phyloP scores from a whole-genome alignment of 2,329 filamentous ascomycete genomes.

The Trichoderma oligosporum region DNA sequence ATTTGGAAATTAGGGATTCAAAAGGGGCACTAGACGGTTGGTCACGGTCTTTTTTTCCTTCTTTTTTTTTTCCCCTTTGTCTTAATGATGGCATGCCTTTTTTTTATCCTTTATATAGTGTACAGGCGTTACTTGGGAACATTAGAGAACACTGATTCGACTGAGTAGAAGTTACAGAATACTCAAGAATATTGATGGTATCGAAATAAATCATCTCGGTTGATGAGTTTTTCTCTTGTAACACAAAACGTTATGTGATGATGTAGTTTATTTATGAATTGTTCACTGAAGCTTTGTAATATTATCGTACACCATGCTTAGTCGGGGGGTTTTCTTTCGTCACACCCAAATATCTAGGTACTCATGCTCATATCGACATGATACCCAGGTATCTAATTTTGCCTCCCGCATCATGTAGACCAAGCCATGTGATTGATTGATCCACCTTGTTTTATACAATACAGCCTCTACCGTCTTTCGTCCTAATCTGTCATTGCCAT shows the following conservation, averaged over 20 bases:
- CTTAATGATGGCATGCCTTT: background rate
- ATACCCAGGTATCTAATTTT: too few species aligned
- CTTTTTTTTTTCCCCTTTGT: background rate
- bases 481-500: background rate
- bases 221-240: background rate
- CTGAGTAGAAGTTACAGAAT: background rate
- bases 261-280: background rate
- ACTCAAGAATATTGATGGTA: background rate
- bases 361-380: background rate
- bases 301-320: slow-evolving; percentile 15
- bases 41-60: background rate
- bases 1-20: background rate
- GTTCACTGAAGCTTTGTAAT: background rate
- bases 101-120: background rate
- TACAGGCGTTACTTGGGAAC: background rate
- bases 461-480: background rate
- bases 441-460: background rate
- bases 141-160: background rate
- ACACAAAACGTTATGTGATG: background rate
- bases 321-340: background rate
- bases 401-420: too few species aligned
- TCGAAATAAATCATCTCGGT: background rate
- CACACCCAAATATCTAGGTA: background rate
- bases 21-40: background rate
- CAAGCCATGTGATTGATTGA: too few species aligned